Base-by-base conservation (phyloP, 768 basidiomycete species). In the Sutorius australiensis region DNA sequence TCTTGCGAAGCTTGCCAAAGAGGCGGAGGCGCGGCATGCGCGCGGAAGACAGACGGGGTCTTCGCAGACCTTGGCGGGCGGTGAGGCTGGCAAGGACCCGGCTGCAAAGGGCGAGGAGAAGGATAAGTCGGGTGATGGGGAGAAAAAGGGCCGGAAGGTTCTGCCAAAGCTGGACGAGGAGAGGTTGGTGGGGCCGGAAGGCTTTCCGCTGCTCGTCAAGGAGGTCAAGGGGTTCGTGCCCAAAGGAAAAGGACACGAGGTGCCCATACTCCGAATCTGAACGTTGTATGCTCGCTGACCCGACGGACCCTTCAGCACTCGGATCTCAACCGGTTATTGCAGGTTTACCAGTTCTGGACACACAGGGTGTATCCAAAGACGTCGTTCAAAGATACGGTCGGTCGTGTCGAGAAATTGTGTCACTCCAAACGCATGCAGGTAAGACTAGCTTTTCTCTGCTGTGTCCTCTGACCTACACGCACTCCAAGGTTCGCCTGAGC, bases 201-300 rank as follows among this genome's bases (percentile, higher is more conserved):
- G 97, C 1, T 87, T 99, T 61, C 92, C 90, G 2, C 77, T 80
- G 44, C 77, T 99, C 40, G 80, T 92, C 46, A 78, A 86, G 52
- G 81, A 86, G 48, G 79, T 86, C 27, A 92, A 91, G 71, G 73
- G 80, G 52, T 90, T 95, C 71, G 86, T 80, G 59, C 77, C 84
- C 16, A 87, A 83, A 60, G 95, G 94, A 7, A 98, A 97, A 67
- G 95, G 95, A 0, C 83, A 92, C 61, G 97, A 99, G 80, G 95
- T 92, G 69, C 21, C 41, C 31, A 21, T 32, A 46, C 34, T 50
- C 47, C 27, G n/a, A n/a, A n/a, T 16, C 50, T 24, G 41, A 10
- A 2, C n/a, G 11, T 11, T 28, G 36, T 33, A 17, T 24, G 40
- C 46, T 30, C 0, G n/a, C 34, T 61, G 54, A 63, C 37, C 3